phyloP scores from a whole-genome alignment of 495 filamentous ascomycete genomes.

The Talaromyces thailandensis region DNA sequence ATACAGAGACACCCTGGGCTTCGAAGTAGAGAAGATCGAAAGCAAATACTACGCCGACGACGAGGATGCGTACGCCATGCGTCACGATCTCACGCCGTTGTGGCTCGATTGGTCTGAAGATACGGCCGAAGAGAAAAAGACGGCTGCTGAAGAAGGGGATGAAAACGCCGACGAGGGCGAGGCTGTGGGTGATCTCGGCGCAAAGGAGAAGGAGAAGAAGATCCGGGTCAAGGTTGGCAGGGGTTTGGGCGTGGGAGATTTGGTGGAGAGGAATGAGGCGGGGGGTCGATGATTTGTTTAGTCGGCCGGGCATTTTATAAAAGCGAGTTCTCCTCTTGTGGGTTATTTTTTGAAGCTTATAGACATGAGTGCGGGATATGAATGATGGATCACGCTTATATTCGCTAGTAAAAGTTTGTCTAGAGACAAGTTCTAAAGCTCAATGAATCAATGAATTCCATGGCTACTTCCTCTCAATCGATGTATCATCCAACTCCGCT shows the following conservation, averaged over 20 bases:
- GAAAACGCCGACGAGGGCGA: constrained; percentile 44
- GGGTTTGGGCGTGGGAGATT: constrained; percentile 69
- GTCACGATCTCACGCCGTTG: constrained; percentile 65
- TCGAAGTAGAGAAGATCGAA: constrained; percentile 85
- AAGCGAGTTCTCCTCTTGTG: not conserved
- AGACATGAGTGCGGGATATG: not conserved
- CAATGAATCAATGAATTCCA: not conserved
- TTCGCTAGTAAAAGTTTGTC: not conserved
- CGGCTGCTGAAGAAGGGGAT: constrained; percentile 16
- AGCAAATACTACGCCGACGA: constrained; percentile 96
- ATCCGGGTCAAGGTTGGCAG: constrained; percentile 73
- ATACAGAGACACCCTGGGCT: constrained; percentile 88
- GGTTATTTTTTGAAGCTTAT: not conserved
- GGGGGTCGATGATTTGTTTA: not conserved
- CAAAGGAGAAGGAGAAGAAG: constrained; percentile 38
- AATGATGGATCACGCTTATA: not conserved
- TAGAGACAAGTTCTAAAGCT: not conserved
- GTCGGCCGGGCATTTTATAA: not conserved
- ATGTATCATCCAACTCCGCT: not conserved
- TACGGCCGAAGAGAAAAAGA: constrained; percentile 19
- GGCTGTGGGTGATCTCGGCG: constrained; percentile 42
- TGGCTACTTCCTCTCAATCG: not conserved
- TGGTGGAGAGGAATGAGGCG: constrained; percentile 71
- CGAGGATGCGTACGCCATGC: constrained; percentile 94
- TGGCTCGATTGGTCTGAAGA: constrained; percentile 35